These are phyloP conservation scores for Vaccinium corymbosum DNA, from an alignment of 148 eudicot species.

Conservation along the genomic window DNA sequence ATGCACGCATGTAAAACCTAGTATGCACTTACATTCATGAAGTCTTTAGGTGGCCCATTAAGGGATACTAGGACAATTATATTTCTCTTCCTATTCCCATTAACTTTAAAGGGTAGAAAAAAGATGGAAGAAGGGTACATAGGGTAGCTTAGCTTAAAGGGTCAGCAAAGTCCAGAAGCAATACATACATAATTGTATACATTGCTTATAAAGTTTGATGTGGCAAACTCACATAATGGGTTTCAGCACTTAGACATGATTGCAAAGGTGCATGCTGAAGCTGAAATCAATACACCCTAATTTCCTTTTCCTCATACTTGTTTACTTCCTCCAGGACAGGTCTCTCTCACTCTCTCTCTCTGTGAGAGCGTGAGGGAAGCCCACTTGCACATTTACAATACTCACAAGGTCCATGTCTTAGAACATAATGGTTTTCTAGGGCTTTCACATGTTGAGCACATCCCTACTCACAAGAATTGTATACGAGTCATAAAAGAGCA, in stretches of 20 bases:
- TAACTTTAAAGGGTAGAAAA: neutral
- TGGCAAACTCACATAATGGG: neutral
- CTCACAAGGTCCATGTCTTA: neutral
- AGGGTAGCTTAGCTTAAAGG: conserved; percentile 35
- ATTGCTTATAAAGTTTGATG: neutral
- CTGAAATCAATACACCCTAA: conserved; percentile 23
- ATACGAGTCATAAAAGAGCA: neutral
- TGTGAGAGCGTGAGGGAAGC: too few species aligned
- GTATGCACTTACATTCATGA: neutral
- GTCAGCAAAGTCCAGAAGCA: conserved; percentile 26
- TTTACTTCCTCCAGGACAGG: neutral
- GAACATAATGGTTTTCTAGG: neutral
- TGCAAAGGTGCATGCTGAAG: conserved; percentile 19
- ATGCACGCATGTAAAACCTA: neutral
- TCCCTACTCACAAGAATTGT: neutral
- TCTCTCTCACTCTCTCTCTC: neutral
- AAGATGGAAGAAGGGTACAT: neutral
- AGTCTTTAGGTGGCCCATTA: neutral
- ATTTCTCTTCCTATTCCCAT: neutral
- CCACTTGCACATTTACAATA: neutral
- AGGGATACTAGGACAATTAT: neutral
- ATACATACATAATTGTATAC: neutral
- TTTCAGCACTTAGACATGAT: conserved; percentile 5
- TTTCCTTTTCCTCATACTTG: neutral
- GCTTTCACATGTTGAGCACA: conserved; percentile 4